Evolutionary conservation across 2,329 filamentous ascomycete genomes (phyloP), one percentile per base, ranked within the genome.

Genomic region (Claviceps sp.): DNA sequence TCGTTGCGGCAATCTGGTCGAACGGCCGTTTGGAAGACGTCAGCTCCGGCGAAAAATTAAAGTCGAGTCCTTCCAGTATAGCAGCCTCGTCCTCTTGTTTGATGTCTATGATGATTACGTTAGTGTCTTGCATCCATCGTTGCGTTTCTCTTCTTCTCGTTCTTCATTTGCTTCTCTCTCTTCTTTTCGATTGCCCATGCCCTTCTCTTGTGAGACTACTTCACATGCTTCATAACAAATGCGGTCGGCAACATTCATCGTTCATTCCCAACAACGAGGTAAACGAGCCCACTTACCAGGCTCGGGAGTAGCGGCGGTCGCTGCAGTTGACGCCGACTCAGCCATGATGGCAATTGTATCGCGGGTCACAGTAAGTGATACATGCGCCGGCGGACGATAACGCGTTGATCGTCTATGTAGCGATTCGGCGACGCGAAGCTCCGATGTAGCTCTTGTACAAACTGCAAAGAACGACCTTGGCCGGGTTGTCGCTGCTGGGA

Each of bases 281-380:
- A 40, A 30, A 30, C n/a, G 16, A 22, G 43, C 50, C 40, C 42
- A 40, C 66, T 57, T 65, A 70, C 68, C 66, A 63, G 62, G 57
- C 41, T 65, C 60, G 50, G 64, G 65, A 58, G 63, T 60, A 57
- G 62, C 62, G 57, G 60, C 63, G 59, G 58, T 62, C 57, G 62
- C 60, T 54, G 65, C 60, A 57, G 65, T 61, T 59, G 66, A 68
- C 58, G 65, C 67, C 59, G 67, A 61, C 63, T 70, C 67, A 63
- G 67, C 68, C 67, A 71, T 71, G 57, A 58, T 68, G 65, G 60
- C 61, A 62, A 59, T 62, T 59, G 60, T 58, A 57, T 59, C 56
- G 56, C 54, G 55, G 52, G 59, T 60, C 59, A 56, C 58, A 58
- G 58, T 56, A 47, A 50, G 44, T 51, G 50, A 48, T 34, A 41